A percentile compares a stretch with the other conserved stretches of the same genome.
phyloP scores from a whole-genome alignment of 495 filamentous ascomycete genomes.

The Terfezia claveryi region DNA sequence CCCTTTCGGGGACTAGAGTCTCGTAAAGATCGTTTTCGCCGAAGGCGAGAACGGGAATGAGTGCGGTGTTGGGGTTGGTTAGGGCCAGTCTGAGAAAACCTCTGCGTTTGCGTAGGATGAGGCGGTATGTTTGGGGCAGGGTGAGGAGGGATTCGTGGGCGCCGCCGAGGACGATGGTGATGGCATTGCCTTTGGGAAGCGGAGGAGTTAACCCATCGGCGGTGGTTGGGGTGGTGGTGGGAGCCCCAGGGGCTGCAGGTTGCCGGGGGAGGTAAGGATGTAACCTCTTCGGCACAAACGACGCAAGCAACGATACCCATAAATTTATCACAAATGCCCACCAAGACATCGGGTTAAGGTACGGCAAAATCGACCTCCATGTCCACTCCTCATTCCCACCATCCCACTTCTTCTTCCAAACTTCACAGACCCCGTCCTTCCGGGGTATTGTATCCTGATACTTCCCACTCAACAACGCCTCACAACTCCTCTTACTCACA shows the following conservation, averaged over 20 bases:
- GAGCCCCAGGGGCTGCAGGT: not conserved
- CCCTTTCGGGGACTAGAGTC: conserved; percentile 46
- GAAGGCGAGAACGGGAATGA: conserved; percentile 79
- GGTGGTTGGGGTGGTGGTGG: not conserved
- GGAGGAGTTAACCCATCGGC: not conserved
- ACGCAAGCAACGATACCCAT: no score
- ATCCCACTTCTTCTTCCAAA: no score
- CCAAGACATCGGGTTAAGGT: no score
- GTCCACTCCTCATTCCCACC: no score
- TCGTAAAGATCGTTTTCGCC: conserved; percentile 95
- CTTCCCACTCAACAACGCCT: conserved; percentile 41
- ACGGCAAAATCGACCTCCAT: no score
- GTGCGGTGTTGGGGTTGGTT: conserved; percentile 32
- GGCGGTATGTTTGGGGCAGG: conserved; percentile 33
- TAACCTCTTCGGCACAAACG: not conserved
- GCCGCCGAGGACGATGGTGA: conserved; percentile 88
- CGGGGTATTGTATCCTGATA: not conserved
- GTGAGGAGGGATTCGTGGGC: conserved; percentile 81
- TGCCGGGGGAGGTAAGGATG: not conserved
- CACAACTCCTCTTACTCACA: conserved; percentile 76
- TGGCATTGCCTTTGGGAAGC: conserved; percentile 55
- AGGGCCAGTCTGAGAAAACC: conserved; percentile 79
- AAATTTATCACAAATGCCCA: no score
- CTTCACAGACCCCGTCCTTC: no score
- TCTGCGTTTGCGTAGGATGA: conserved; percentile 35